Evolutionary conservation across 306 rosid species (phyloP).

Genomic region (Alnus glutinosa): DNA sequence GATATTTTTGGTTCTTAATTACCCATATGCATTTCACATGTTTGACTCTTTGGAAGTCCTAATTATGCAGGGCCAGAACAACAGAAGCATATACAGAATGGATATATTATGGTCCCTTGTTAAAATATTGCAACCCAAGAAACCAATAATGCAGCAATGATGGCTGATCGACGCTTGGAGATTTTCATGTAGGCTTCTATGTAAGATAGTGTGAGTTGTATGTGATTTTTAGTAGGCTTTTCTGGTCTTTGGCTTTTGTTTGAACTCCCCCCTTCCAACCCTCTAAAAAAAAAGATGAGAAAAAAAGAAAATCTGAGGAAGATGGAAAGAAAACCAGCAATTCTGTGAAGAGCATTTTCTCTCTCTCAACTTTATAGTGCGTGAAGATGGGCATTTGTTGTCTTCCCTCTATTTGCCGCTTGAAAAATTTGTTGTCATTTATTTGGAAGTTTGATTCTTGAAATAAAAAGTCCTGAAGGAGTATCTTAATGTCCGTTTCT

Average conservation of each 20-base stretch:
- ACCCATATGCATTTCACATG: background rate
- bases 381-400: constrained; percentile 32
- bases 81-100: constrained; percentile 80
- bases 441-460: constrained; percentile 24
- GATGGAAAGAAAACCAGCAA: constrained; percentile 1
- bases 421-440: constrained; percentile 21
- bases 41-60: background rate
- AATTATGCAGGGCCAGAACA: constrained; percentile 69
- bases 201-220: constrained; percentile 31
- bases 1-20: constrained; percentile 5
- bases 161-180: constrained; percentile 29
- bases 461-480: constrained; percentile 16
- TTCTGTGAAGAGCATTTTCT: constrained; percentile 22
- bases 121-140: constrained; percentile 82
- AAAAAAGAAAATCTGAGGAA: constrained; percentile 12
- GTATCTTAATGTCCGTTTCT: background rate
- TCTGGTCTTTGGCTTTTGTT: constrained; percentile 6
- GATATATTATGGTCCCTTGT: constrained; percentile 95
- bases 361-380: constrained; percentile 19
- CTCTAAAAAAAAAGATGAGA: constrained; percentile 11
- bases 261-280: background rate
- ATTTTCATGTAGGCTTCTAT: constrained; percentile 29
- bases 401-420: constrained; percentile 5
- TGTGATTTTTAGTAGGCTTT: constrained; percentile 27
- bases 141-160: constrained; percentile 31